Conservation (phyloP, 345 rosid species). For the Pugionium cornutum region DNA sequence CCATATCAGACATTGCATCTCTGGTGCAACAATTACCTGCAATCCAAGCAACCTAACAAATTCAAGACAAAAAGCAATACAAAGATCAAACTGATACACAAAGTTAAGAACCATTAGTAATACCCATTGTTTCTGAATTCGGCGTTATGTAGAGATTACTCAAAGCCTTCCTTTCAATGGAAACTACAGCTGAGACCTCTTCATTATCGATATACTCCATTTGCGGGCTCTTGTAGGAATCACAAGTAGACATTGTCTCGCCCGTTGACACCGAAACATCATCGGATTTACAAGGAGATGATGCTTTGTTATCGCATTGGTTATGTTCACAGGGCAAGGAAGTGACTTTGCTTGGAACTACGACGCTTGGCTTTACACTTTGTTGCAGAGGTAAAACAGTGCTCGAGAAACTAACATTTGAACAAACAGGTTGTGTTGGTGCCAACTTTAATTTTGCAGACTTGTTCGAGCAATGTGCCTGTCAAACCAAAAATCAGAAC, state of each 20-base stretch:
- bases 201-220: conserved; percentile 71
- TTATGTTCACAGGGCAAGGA: conserved; percentile 39
- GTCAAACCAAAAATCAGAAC: not conserved
- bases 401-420: conserved; percentile 28
- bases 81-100: not conserved
- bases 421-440: conserved; percentile 38
- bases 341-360: conserved; percentile 32
- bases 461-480: conserved; percentile 61
- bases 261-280: conserved; percentile 63
- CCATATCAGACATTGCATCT: conserved; percentile 55
- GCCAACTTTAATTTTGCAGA: conserved; percentile 56
- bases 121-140: conserved; percentile 49
- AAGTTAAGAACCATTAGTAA: not conserved
- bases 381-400: conserved; percentile 38
- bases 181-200: conserved; percentile 52
- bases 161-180: conserved; percentile 68
- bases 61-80: not conserved
- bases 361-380: conserved; percentile 25
- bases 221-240: conserved; percentile 83
- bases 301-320: conserved; percentile 28
- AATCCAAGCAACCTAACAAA: conserved; percentile 20
- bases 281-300: conserved; percentile 65
- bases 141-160: conserved; percentile 77
- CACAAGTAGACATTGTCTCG: conserved; percentile 76
- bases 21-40: conserved; percentile 65